Evolutionary conservation across 2,329 filamentous ascomycete species (phyloP), one percentile per base, ranked within the genome.

Genomic region (Botrytis elliptica): DNA sequence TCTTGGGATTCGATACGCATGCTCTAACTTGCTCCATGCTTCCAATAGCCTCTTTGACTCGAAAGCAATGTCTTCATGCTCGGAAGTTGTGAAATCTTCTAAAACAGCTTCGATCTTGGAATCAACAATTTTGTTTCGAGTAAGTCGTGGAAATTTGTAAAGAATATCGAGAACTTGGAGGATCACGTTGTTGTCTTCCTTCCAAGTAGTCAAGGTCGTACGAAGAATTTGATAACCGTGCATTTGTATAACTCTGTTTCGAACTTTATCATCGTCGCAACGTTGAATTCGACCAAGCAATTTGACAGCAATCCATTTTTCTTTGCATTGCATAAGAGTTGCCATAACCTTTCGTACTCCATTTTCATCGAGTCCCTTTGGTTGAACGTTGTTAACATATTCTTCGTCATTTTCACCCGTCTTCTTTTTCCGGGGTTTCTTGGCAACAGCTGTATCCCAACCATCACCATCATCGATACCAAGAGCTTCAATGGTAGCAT

Each of bases 261-360:
- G 90, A 73, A 98, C 93, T 76, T 90, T 90, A 80, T 97, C 94
- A 78, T 98, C 94, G 67, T 95, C 89, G 81, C 92, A 95, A 59
- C 89, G 88, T 83, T 97, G 93, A 75, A 99, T 94, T 70, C 96
- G 95, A 77, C 91, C 89, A 74, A 99, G 88, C 73, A 99, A 86
- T 84, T 98, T 98, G 83, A 98, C 94, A 4, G 93, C 94, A 82
- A 99, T 98, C 96, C 96, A 99, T 83, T 98, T 98, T 86, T 99
- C 96, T 83, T 97, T 97, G 87, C 94, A 97, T 82, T 98, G 95
- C 90, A 97, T 95, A 74, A 99, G 89, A 71, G 94, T 92, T 38
- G 95, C 95, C 94, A 98, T 97, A 82, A 98, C 94, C 84, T 97
- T 97, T 79, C 92, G 93, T 75, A 97, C 94, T 76, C 92, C 93